Evolutionary conservation across 805 yeast genomes (phyloP), one percentile per base, ranked within the genome.

Genomic region (Candida caryicola): DNA sequence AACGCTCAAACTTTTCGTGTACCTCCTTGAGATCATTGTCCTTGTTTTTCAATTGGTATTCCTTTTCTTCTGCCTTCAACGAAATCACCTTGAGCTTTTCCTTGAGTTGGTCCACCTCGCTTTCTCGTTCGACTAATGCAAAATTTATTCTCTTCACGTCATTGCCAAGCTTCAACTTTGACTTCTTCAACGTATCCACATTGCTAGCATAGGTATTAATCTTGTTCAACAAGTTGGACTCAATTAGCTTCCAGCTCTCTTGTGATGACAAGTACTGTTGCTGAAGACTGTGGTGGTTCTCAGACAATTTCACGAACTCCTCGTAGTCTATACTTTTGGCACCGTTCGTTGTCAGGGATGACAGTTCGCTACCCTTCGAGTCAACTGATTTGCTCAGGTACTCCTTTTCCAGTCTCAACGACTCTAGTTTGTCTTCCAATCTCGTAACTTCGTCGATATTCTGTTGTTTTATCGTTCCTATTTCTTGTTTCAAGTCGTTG

Each of bases 161-260:
- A 31, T 59, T 52, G 3, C 62, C 44, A 21, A 66, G 35, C 34
- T 61, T 62, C 4, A 40, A 23, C 37, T 61, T 60, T 2, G 51
- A 41, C 34, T 60, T 60, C 33, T 62, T 65, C 33, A 59, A 26
- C 4, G 46, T 31, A 5, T 66, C 71, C 10, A 64, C 39, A 5
- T 59, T 40, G n/a, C 44, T 31, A 3, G 56, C 39, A 18, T 69
- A 46, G 4, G 57, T 60, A 25, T 67, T 73, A 5, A 75, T 54
- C 36, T 78, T 79, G 33, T 52, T 55, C 41, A 76, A 74, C 42
- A 88, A 68, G 3, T 79, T 69, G 28, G 83, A 74, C 58, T 93
- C 97, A 30, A 88, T 80, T 14, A 79, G 66, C 40, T 83, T 81
- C 95, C 96, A 87, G 56, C 83, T 86, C 45, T 82, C 87, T 40